Conservation (phyloP, 1,139 yeast genomes). For the Hanseniaspora uvarum region DNA sequence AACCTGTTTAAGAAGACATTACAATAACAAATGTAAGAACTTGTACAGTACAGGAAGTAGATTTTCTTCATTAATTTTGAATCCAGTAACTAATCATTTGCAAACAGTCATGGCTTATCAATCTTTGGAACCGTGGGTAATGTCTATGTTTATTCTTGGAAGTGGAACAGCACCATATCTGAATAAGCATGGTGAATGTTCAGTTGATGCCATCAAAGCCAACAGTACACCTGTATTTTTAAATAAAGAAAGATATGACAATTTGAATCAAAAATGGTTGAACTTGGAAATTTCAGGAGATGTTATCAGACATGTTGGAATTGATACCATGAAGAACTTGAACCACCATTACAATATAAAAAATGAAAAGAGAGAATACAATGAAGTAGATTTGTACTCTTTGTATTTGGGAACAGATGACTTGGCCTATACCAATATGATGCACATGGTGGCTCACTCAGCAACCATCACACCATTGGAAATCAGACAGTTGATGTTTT, state of each 20-base stretch:
- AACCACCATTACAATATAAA: constrained; percentile 20
- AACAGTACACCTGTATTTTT: constrained; percentile 41
- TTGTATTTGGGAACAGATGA: constrained; percentile 20
- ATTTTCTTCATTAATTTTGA: constrained; percentile 37
- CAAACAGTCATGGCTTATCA: constrained; percentile 34
- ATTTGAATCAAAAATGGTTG: constrained; percentile 51
- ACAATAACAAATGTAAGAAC: constrained; percentile 31
- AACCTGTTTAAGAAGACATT: constrained; percentile 27
- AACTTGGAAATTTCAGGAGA: constrained; percentile 42
- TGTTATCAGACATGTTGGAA: constrained; percentile 24
- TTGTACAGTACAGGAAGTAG: constrained; percentile 24
- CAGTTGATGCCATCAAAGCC: constrained; percentile 44
- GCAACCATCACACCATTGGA: neutral
- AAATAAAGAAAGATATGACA: constrained; percentile 38
- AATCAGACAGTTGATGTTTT: constrained; percentile 6
- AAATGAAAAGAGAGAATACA: constrained; percentile 20
- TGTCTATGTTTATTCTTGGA: constrained; percentile 22
- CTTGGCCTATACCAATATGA: constrained; percentile 21
- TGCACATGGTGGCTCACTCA: neutral
- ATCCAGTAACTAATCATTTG: constrained; percentile 37
- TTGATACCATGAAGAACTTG: constrained; percentile 20
- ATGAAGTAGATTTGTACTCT: constrained; percentile 8
- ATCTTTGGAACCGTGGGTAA: constrained; percentile 17
- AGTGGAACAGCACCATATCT: constrained; percentile 47
- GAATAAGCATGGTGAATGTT: constrained; percentile 64